Evolutionary conservation across 371 early-diverging fungal genomes (phyloP).

Genomic region (Rhizopus arrhizus): DNA sequence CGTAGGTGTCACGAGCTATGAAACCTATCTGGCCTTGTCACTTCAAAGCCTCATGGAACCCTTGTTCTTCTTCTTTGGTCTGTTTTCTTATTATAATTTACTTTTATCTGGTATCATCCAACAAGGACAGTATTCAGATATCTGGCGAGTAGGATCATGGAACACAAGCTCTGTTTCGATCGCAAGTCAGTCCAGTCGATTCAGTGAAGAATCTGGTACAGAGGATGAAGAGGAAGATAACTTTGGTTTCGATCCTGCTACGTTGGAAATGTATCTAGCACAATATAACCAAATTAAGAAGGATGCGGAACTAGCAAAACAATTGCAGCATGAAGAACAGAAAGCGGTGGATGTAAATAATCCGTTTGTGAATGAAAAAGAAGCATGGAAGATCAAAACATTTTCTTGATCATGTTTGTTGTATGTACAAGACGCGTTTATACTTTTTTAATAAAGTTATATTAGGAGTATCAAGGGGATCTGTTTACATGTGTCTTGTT

Average conservation of each 20-base stretch:
- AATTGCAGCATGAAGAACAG: constrained; percentile 25
- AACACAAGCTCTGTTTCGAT: constrained; percentile 17
- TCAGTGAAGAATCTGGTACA: constrained; percentile 25
- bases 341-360: constrained; percentile 27
- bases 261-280: constrained; percentile 19
- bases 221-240: constrained; percentile 12
- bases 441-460: not conserved
- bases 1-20: constrained; percentile 13
- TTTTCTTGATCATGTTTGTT: constrained; percentile 4
- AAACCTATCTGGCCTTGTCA: constrained; percentile 21
- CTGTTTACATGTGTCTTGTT: not conserved
- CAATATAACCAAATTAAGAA: constrained; percentile 30
- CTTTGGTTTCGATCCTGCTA: constrained; percentile 21
- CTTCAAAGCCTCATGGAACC: constrained; percentile 22
- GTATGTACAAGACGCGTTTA: too few relatives aligned
- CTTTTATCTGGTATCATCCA: not conserved
- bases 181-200: constrained; percentile 23
- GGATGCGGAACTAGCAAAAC: constrained; percentile 28
- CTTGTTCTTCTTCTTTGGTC: constrained; percentile 16
- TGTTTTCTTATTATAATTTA: constrained; percentile 20
- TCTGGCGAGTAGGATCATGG: constrained; percentile 31
- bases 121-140: not conserved
- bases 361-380: constrained; percentile 23
- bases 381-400: constrained; percentile 24
- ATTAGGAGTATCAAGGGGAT: too few relatives aligned